Percentiles rank a stretch among this genome's conserved stretches.
phyloP scores from a whole-genome alignment of 192 early-diverging fungal genomes.

The Backusella sp. region DNA sequence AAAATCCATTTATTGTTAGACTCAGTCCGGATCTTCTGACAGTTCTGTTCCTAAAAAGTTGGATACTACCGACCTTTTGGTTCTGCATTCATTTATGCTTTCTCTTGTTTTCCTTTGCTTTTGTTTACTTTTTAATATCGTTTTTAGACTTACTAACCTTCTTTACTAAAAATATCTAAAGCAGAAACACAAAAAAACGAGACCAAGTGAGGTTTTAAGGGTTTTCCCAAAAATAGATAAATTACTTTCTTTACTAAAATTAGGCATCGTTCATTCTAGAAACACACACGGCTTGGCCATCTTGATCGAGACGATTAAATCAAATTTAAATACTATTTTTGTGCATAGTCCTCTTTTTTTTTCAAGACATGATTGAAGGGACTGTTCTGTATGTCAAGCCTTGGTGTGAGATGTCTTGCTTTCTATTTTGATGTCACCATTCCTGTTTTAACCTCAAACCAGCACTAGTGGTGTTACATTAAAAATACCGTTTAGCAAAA shows the following conservation, averaged over 20 bases:
- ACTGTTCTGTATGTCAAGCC: no score
- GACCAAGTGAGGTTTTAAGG: not conserved
- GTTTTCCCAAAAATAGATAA: not conserved
- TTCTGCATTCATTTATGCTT: not conserved
- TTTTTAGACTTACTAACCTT: not conserved
- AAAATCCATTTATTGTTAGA: not conserved
- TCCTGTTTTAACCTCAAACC: no score
- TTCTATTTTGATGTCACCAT: no score
- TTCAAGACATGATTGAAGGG: no score
- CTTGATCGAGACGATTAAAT: no score
- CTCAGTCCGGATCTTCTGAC: not conserved
- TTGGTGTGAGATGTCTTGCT: no score
- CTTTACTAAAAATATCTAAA: not conserved
- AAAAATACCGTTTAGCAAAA: no score
- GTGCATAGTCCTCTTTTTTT: no score
- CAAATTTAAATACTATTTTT: no score
- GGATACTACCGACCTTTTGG: not conserved
- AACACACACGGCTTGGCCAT: no score
- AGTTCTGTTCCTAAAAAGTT: not conserved
- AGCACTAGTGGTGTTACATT: no score
- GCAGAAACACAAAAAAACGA: not conserved
- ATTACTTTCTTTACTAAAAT: not conserved
- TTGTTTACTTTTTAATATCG: not conserved
- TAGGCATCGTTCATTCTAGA: not conserved
- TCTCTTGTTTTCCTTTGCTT: not conserved